These are phyloP conservation scores for Paramecium pentaurelia DNA, from an alignment of 73 alveolate genomes.

Conservation along the genomic window DNA sequence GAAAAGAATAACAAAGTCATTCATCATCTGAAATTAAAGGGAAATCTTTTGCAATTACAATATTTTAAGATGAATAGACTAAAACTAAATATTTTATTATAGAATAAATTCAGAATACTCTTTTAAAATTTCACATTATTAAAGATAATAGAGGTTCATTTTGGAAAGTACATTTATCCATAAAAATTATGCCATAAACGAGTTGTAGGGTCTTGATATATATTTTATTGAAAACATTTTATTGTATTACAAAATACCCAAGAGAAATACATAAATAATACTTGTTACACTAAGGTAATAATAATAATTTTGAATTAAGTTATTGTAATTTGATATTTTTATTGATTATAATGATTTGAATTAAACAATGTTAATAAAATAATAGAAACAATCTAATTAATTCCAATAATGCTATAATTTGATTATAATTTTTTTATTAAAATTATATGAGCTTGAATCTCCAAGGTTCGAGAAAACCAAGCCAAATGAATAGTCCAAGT, in stretches of 20 bases:
- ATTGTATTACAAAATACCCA: not conserved
- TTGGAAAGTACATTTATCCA: slow-evolving; percentile 11
- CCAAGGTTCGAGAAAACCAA: not conserved
- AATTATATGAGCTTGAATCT: not conserved
- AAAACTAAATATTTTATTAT: not conserved
- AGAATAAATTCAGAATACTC: not conserved
- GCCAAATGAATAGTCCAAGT: not conserved
- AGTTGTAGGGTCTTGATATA: not conserved
- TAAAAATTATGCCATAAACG: not conserved
- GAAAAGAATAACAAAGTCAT: not conserved
- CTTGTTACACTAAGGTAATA: not conserved
- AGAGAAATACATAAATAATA: slow-evolving; percentile 14
- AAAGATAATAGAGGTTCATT: slow-evolving; percentile 29
- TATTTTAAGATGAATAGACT: not conserved
- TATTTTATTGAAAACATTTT: not conserved
- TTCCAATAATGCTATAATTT: not conserved
- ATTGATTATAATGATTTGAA: not conserved
- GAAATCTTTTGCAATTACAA: not conserved
- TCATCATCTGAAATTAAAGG: not conserved
- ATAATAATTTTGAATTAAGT: not conserved
- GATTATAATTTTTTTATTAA: not conserved
- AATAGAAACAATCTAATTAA: not conserved
- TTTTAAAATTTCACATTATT: not conserved
- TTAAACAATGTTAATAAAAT: not conserved
- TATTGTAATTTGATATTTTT: not conserved